Base-by-base conservation (phyloP, 2,329 filamentous ascomycete species). In the Coniosporium tulheliwenetii region DNA sequence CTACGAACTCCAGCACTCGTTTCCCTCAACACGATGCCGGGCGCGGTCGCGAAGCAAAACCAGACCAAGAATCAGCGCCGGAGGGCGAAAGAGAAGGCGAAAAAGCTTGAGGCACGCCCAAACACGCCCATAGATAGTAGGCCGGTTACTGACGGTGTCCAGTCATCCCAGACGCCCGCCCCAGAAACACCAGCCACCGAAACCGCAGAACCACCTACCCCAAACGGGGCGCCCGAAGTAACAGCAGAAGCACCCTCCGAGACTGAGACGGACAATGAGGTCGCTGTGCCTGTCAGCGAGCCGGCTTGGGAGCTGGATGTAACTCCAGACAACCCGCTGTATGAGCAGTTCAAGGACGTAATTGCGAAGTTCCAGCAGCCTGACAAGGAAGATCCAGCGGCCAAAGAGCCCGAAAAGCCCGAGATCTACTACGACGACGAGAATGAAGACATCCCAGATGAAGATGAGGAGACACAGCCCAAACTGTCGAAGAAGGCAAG, bases 401-500 rank as follows among this genome's bases (percentile, higher is more conserved):
- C 72, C 29, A 77, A 79, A 48, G 80, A 85, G 43, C 50, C 61
- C 39, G 85, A 87, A 44, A 89, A 93, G 62, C 85, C 86, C 38
- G 81, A 91, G 55, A 74, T 94, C 2, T 85, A 81, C 56, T 87
- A 79, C 52, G 77, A 81, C 48, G 81, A 93, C 45, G 83, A 93
- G 47, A 83, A 93, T 48, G 79, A 89, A 53, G 83, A 87, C 43
- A 86, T 93, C 46, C 84, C 85, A 5, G 81, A 84, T 47, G 85
- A 91, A 55, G 82, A 85, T 36, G 60, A 58, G 30, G 77, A 82
- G 49, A 72, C 56, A 14, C 51, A 71, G 44, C 65, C 75, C 8
- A 89, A 83, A 51, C 60, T 96, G 19, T 95, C 87, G 29, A 96
- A 95, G 64, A 95, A 94, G 70, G 89, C 93, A 63, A 75, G 82